Percentiles rank a stretch among this genome's conserved stretches.
Evolutionary conservation across 805 yeast genomes (phyloP).

Genomic region (Huiozyma sinensis): DNA sequence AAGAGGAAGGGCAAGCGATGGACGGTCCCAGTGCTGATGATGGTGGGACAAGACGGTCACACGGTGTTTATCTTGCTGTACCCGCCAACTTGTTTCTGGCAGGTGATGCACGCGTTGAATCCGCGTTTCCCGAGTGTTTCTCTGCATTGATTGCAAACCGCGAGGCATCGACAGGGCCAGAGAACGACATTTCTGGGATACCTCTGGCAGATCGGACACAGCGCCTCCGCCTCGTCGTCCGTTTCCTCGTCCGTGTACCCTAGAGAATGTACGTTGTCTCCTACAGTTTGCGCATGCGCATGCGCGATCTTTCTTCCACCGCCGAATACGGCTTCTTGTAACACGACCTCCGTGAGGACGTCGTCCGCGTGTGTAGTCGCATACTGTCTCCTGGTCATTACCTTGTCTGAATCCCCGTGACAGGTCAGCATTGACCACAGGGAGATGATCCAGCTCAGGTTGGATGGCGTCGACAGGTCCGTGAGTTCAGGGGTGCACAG

Average conservation of each 20-base stretch:
- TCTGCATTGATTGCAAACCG: slow-evolving; percentile 79
- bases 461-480: slow-evolving; percentile 3
- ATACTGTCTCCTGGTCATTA: slow-evolving; percentile 30
- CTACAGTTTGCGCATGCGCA: neutral
- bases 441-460: slow-evolving; percentile 19
- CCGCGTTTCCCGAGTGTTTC: slow-evolving; percentile 60
- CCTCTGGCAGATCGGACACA: slow-evolving; percentile 75
- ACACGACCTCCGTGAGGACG: slow-evolving; percentile 21
- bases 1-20: no score
- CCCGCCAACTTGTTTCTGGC: slow-evolving; percentile 62
- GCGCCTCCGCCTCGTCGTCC: slow-evolving; percentile 29
- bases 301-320: slow-evolving; percentile 4
- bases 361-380: slow-evolving; percentile 22
- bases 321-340: slow-evolving; percentile 20
- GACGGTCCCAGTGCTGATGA: no score
- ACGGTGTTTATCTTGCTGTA: slow-evolving; percentile 31
- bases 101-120: slow-evolving; percentile 74
- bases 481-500: neutral
- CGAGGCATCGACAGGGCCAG: slow-evolving; percentile 91
- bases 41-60: slow-evolving; percentile 1
- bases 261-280: neutral
- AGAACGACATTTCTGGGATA: slow-evolving; percentile 65
- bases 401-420: slow-evolving; percentile 14
- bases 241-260: slow-evolving; percentile 8
- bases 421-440: slow-evolving; percentile 21